These are phyloP conservation scores for Boletus vinaceobasis DNA, from an alignment of 768 basidiomycete genomes.

Conservation along the genomic window DNA sequence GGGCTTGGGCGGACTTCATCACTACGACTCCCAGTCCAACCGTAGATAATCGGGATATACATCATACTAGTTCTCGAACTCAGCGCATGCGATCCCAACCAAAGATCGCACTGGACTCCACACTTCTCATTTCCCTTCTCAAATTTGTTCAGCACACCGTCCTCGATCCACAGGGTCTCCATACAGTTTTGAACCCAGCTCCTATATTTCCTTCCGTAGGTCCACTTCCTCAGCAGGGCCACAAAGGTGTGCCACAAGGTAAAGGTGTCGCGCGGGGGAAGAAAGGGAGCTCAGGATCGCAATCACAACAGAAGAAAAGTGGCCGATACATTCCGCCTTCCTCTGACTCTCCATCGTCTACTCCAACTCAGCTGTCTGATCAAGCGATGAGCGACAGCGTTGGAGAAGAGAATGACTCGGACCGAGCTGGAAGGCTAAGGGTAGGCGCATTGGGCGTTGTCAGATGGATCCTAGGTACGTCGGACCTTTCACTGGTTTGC, in stretches of 20 bases:
- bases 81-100: not conserved
- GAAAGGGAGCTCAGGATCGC: constrained; percentile 21
- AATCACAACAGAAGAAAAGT: constrained; percentile 28
- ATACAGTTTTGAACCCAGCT: constrained; percentile 60
- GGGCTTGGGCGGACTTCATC: constrained; percentile 50
- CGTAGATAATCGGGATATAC: constrained; percentile 3
- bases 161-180: constrained; percentile 60
- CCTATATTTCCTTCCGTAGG: constrained; percentile 34
- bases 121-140: constrained; percentile 37
- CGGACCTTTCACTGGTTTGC: not conserved
- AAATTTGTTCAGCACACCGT: constrained; percentile 52
- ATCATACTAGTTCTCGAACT: not conserved
- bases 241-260: constrained; percentile 1
- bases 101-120: constrained; percentile 32
- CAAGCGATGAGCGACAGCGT: constrained; percentile 25
- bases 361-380: constrained; percentile 19
- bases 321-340: constrained; percentile 32
- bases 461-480: constrained; percentile 60
- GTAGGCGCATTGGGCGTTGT: constrained; percentile 65
- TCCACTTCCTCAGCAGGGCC: constrained; percentile 7
- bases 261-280: constrained; percentile 14
- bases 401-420: constrained; percentile 65
- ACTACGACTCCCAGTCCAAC: constrained; percentile 3
- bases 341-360: constrained; percentile 30
- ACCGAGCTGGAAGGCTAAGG: constrained; percentile 66